Conservation (phyloP, 2,329 filamentous ascomycete species). For the Trichoderma polysporum region DNA sequence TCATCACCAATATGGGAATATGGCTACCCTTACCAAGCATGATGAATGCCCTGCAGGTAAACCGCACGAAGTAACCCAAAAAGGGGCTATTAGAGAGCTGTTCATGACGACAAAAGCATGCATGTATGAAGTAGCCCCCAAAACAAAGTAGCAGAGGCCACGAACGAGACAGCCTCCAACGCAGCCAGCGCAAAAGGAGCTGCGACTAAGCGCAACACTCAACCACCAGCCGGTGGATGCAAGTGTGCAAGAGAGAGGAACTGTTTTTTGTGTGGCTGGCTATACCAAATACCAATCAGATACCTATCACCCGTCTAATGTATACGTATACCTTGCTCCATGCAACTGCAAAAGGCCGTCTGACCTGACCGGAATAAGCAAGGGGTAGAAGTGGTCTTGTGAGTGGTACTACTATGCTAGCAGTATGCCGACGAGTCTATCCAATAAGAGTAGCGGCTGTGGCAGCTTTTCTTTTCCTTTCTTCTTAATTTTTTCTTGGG, state of each 20-base stretch:
- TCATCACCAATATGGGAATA: neutral
- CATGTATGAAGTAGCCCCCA: neutral
- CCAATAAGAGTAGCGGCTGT: conserved; percentile 6
- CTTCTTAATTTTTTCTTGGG: neutral
- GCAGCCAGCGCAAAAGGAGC: neutral
- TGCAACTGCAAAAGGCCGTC: conserved; percentile 25
- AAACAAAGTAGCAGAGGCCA: neutral
- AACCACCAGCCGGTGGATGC: neutral
- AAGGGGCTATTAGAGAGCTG: neutral
- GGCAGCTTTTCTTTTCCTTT: neutral
- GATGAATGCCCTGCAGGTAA: neutral
- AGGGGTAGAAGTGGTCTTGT: conserved; percentile 11
- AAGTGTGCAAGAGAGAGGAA: neutral
- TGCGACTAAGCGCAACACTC: neutral
- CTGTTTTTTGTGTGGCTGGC: neutral
- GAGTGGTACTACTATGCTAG: neutral
- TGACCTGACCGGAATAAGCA: conserved; percentile 22
- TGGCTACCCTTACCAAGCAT: neutral
- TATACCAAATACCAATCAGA: neutral
- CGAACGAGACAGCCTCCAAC: neutral
- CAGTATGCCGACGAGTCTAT: neutral
- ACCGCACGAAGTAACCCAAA: neutral
- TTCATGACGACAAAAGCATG: neutral
- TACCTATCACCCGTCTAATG: neutral
- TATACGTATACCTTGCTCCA: neutral